A percentile compares a stretch with the other conserved stretches of the same genome.
Evolutionary conservation across 129 eudicot genomes (phyloP).

Genomic region (Helichrysum umbraculigerum): DNA sequence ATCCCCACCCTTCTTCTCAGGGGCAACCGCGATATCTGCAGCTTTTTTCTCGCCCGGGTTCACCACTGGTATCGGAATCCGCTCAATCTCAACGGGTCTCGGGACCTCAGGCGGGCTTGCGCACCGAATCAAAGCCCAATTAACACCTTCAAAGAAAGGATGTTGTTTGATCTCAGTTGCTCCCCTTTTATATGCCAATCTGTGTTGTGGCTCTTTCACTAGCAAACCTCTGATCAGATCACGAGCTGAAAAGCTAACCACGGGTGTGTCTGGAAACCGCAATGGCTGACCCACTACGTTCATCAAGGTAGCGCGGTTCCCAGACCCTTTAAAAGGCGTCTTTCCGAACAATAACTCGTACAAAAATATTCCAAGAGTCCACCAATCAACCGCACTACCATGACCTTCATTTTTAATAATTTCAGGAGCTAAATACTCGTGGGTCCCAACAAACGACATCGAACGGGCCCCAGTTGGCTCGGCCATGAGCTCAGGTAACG

Average conservation of each 20-base stretch:
- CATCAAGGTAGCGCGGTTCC: constrained; percentile 78
- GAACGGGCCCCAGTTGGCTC: constrained; percentile 91
- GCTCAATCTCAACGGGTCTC: constrained; percentile 62
- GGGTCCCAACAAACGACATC: constrained; percentile 94
- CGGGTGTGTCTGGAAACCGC: constrained; percentile 82
- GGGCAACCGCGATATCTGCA: constrained; percentile 34
- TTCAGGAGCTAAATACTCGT: constrained; percentile 88
- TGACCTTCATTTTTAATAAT: constrained; percentile 94
- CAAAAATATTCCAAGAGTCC: constrained; percentile 86
- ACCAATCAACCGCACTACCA: constrained; percentile 97
- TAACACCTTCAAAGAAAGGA: constrained; percentile 91
- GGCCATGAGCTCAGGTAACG: constrained; percentile 90
- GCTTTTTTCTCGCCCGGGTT: constrained; percentile 50
- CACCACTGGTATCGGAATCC: constrained; percentile 39
- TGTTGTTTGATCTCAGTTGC: constrained; percentile 94
- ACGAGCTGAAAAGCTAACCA: constrained; percentile 73
- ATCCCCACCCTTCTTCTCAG: constrained; percentile 58
- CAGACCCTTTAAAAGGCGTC: constrained; percentile 94
- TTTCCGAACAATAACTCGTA: constrained; percentile 78
- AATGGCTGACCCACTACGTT: constrained; percentile 87
- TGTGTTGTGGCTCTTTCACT: constrained; percentile 85
- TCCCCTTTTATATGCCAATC: constrained; percentile 81
- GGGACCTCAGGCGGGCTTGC: constrained; percentile 96
- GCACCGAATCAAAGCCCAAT: constrained; percentile 92
- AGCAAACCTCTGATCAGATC: constrained; percentile 80